Percentiles rank a stretch among this genome's conserved stretches.
phyloP scores from a whole-genome alignment of 1,284 basidiomycete genomes.

The Puccinia coronata region DNA sequence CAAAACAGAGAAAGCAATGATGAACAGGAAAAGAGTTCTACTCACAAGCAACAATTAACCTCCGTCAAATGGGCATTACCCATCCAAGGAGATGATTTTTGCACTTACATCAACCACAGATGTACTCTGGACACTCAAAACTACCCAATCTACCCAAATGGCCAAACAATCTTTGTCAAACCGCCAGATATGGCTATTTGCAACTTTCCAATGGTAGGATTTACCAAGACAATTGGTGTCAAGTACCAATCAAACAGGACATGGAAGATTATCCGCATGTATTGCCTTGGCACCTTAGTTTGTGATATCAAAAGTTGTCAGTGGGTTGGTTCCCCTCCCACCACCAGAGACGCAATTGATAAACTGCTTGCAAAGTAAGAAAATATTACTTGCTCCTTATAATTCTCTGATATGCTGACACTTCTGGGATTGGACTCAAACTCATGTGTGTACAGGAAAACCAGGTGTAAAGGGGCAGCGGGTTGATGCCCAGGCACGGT shows the following conservation, averaged over 20 bases:
- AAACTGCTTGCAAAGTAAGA: not conserved
- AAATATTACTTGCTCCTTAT: not conserved
- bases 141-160: constrained; percentile 5
- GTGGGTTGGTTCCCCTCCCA: not conserved
- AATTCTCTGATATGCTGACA: too few relatives aligned
- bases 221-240: not conserved
- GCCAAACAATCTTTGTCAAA: not conserved
- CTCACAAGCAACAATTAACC: too few relatives aligned
- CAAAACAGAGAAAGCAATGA: too few relatives aligned
- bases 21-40: too few relatives aligned
- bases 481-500: too few relatives aligned
- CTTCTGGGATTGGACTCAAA: too few relatives aligned
- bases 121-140: not conserved
- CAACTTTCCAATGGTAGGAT: not conserved
- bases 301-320: not conserved
- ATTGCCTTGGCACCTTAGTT: not conserved
- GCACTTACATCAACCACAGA: not conserved
- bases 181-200: not conserved
- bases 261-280: not conserved
- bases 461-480: too few relatives aligned
- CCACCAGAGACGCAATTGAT: not conserved
- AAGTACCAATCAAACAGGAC: not conserved
- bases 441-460: too few relatives aligned
- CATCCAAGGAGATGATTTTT: too few relatives aligned
- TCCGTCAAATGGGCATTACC: too few relatives aligned